Conservation (phyloP, 345 rosid genomes). For the Arabis alpina region DNA sequence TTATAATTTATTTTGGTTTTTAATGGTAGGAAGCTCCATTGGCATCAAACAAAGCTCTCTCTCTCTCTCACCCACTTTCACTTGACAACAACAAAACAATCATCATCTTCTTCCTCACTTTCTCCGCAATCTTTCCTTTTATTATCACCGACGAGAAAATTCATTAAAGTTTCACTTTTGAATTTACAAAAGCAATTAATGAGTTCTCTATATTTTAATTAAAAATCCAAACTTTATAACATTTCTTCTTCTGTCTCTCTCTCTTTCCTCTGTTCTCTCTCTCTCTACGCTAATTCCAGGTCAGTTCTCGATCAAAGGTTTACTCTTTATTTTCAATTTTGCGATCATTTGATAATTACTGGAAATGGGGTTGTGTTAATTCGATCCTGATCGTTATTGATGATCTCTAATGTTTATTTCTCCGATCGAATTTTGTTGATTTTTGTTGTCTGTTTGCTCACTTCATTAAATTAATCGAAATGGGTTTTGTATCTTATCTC, state of each 20-base stretch:
- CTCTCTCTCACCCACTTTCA: constrained; percentile 25
- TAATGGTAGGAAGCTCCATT: constrained; percentile 28
- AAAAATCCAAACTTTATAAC: constrained; percentile 9
- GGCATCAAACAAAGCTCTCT: constrained; percentile 29
- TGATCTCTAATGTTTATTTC: constrained; percentile 10
- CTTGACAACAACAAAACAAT: constrained; percentile 23
- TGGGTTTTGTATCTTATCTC: constrained; percentile 6
- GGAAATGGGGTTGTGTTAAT: neutral
- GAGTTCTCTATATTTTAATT: constrained; percentile 21
- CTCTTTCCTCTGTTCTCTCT: constrained; percentile 33
- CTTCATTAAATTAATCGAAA: neutral
- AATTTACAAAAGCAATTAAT: constrained; percentile 21
- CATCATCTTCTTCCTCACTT: constrained; percentile 37
- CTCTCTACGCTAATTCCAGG: neutral
- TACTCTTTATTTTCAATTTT: constrained; percentile 4
- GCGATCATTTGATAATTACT: constrained; percentile 4
- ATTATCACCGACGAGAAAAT: constrained; percentile 3
- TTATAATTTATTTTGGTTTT: neutral
- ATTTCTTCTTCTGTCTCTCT: constrained; percentile 23
- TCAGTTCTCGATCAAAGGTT: constrained; percentile 34
- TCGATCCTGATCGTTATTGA: constrained; percentile 8
- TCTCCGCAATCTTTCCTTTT: constrained; percentile 29
- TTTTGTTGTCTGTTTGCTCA: constrained; percentile 12
- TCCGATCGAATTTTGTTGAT: neutral
- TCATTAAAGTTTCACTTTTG: constrained; percentile 1